Evolutionary conservation across 148 eudicot genomes (phyloP).

Genomic region (Oxyria digyna): DNA sequence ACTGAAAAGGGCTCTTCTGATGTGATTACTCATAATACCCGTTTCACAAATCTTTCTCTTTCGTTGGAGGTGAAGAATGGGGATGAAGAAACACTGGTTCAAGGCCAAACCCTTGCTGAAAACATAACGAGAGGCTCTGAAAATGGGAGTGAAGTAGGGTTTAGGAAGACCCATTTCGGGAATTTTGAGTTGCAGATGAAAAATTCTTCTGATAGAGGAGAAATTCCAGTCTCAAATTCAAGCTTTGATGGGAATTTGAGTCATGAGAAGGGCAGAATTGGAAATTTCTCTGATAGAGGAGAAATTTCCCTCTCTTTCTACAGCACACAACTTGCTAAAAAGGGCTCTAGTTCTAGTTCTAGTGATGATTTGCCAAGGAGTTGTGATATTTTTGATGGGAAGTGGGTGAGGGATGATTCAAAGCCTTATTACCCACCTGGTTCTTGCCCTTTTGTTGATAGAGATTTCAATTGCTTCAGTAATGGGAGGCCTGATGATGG

Average conservation of each 20-base stretch:
- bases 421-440: slow-evolving; percentile 59
- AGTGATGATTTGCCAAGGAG: slow-evolving; percentile 5
- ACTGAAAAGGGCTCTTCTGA: background rate
- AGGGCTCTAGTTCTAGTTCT: background rate
- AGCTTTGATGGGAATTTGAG: slow-evolving; percentile 1
- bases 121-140: background rate
- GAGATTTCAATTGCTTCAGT: slow-evolving; percentile 61
- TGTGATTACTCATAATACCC: background rate
- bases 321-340: background rate
- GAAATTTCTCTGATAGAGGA: background rate
- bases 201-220: background rate
- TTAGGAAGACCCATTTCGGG: background rate
- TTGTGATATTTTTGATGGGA: slow-evolving; percentile 76
- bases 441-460: slow-evolving; percentile 69
- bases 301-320: background rate
- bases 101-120: background rate
- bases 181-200: background rate
- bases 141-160: background rate
- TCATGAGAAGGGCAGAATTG: background rate
- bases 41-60: background rate
- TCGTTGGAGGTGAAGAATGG: slow-evolving; percentile 4
- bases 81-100: background rate
- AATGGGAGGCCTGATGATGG: slow-evolving; percentile 66
- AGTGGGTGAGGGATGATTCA: slow-evolving; percentile 64
- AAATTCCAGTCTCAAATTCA: background rate